These are phyloP conservation scores for Dothistroma septosporum DNA, from an alignment of 2,329 filamentous ascomycete genomes.

Conservation along the genomic window DNA sequence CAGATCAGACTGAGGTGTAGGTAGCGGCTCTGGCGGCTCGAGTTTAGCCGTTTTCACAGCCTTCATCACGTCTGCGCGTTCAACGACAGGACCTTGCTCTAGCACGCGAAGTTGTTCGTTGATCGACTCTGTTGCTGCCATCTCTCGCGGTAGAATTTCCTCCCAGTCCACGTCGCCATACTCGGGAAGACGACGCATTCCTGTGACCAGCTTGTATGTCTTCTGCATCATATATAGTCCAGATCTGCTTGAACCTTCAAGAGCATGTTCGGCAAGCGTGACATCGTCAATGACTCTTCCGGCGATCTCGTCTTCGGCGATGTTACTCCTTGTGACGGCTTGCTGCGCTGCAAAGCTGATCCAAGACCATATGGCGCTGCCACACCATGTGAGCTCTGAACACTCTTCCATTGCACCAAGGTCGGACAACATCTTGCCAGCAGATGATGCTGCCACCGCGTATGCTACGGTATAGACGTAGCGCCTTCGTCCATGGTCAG, in stretches of 20 bases:
- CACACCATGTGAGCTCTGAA: neutral
- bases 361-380: neutral
- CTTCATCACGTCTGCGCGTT: neutral
- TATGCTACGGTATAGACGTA: neutral
- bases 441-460: neutral
- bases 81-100: neutral
- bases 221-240: neutral
- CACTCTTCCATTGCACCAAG: constrained; percentile 1
- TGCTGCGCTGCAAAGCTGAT: neutral
- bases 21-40: neutral
- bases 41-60: neutral
- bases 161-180: neutral
- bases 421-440: neutral
- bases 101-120: neutral
- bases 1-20: neutral
- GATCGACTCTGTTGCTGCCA: neutral
- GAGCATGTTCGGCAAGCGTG: neutral
- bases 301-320: neutral
- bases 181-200: neutral
- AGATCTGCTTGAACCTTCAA: neutral
- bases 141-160: neutral
- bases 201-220: neutral
- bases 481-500: neutral
- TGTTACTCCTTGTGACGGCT: neutral
- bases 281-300: neutral